Conservation (phyloP, 2,329 filamentous ascomycete genomes). For the Colletotrichum brevisporum region DNA sequence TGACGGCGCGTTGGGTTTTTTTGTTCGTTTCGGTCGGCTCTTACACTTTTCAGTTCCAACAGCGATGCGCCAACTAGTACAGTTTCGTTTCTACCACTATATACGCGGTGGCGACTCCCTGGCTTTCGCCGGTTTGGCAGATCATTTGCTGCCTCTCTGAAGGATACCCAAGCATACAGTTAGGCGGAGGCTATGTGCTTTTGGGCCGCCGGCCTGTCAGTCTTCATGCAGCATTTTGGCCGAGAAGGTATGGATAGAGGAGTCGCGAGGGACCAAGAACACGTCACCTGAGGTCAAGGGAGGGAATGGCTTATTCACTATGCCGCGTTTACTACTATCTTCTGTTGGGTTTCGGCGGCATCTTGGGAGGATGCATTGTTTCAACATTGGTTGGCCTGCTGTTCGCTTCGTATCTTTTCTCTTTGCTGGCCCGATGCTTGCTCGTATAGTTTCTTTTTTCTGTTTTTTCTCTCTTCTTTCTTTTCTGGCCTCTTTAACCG, state of each 20-base stretch:
- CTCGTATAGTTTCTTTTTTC: slow-evolving; percentile 12
- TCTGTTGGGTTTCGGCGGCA: slow-evolving; percentile 17
- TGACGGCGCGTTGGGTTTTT: neutral
- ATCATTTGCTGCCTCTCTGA: slow-evolving; percentile 40
- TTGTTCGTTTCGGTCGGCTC: neutral
- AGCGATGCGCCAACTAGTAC: slow-evolving; percentile 30
- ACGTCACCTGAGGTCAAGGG: slow-evolving; percentile 22
- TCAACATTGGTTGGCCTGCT: slow-evolving; percentile 17
- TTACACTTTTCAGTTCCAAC: slow-evolving; percentile 15
- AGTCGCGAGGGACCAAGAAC: slow-evolving; percentile 47
- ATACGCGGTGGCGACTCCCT: slow-evolving; percentile 36
- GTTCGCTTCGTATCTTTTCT: slow-evolving; percentile 23
- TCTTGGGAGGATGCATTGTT: slow-evolving; percentile 29
- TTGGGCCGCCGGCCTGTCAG: slow-evolving; percentile 48
- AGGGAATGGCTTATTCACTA: slow-evolving; percentile 24
- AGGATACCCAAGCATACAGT: slow-evolving; percentile 54
- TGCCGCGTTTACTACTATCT: slow-evolving; percentile 29
- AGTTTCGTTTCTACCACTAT: slow-evolving; percentile 37
- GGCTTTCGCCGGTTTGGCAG: slow-evolving; percentile 37
- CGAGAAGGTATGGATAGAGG: slow-evolving; percentile 54
- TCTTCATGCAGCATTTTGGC: slow-evolving; percentile 52
- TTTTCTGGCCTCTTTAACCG: slow-evolving; percentile 32
- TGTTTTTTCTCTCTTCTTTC: slow-evolving; percentile 28
- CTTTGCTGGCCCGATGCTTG: too few relatives aligned
- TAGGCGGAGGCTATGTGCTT: slow-evolving; percentile 54